These are phyloP conservation scores for Darksidea phi DNA, from an alignment of 495 filamentous ascomycete species.

Conservation along the genomic window DNA sequence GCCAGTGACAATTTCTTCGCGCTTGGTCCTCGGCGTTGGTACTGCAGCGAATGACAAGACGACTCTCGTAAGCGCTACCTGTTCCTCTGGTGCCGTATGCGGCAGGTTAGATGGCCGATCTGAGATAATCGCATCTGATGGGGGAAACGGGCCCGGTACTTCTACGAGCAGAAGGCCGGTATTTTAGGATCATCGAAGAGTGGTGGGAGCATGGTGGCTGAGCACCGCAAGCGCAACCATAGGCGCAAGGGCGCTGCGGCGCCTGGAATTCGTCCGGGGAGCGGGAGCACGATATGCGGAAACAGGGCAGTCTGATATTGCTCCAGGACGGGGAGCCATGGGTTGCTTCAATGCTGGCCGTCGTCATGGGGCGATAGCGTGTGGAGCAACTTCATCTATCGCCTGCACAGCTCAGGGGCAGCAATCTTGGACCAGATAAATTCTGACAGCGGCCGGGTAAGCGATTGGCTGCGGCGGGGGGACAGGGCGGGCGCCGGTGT, in stretches of 20 bases:
- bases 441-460: constrained; percentile 7
- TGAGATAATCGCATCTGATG: too few relatives aligned
- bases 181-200: too few relatives aligned
- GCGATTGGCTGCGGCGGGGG: constrained; percentile 5
- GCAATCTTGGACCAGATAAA: neutral
- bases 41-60: too few relatives aligned
- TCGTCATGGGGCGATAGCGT: constrained; percentile 18
- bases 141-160: too few relatives aligned
- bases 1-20: too few relatives aligned
- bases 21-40: too few relatives aligned
- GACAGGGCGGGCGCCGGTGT: neutral
- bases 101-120: too few relatives aligned
- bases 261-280: neutral
- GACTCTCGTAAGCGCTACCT: too few relatives aligned
- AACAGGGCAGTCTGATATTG: constrained; percentile 23
- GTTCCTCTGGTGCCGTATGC: too few relatives aligned
- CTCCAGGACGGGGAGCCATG: neutral
- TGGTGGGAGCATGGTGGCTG: too few relatives aligned
- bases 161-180: too few relatives aligned
- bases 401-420: constrained; percentile 22
- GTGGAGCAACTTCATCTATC: constrained; percentile 8
- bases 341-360: neutral
- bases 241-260: neutral
- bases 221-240: neutral
- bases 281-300: constrained; percentile 1